Evolutionary conservation across 257 asterid genomes (phyloP).

Genomic region (Ajuga chamaepitys): DNA sequence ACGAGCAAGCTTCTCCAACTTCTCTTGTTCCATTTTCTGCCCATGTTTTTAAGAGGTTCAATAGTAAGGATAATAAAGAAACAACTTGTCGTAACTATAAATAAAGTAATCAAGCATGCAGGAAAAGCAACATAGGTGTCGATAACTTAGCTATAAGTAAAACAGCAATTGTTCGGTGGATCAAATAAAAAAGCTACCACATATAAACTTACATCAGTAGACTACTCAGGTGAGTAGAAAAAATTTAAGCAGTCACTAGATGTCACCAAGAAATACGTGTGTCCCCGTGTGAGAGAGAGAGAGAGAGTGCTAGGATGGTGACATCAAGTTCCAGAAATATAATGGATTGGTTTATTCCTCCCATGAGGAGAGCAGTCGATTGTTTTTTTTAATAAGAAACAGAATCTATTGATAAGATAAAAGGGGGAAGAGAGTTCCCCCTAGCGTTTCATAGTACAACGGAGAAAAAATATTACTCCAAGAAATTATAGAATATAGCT

Average conservation of each 20-base stretch:
- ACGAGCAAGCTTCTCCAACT: constrained; percentile 85
- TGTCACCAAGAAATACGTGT: background rate
- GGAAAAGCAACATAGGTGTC: background rate
- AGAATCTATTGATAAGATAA: too few relatives aligned
- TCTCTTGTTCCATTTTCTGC: constrained; percentile 86
- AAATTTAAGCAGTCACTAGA: background rate
- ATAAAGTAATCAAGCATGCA: background rate
- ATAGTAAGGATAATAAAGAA: constrained; percentile 14
- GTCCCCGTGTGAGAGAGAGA: background rate
- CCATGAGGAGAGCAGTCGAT: background rate
- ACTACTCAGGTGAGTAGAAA: background rate
- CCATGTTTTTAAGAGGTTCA: constrained; percentile 6
- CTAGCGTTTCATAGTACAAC: too few relatives aligned
- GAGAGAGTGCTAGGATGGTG: background rate
- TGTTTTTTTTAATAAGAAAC: too few relatives aligned
- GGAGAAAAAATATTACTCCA: too few relatives aligned
- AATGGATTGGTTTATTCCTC: background rate
- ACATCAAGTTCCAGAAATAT: constrained; percentile 6
- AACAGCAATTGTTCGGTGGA: background rate
- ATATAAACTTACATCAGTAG: background rate
- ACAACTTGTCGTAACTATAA: background rate
- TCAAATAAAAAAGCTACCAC: background rate
- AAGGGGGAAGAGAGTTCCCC: too few relatives aligned
- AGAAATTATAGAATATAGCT: too few relatives aligned
- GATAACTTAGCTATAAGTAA: background rate